A percentile compares a stretch with the other conserved stretches of the same genome.
Evolutionary conservation across 345 rosid species (phyloP).

Genomic region (Aquilaria malaccensis): DNA sequence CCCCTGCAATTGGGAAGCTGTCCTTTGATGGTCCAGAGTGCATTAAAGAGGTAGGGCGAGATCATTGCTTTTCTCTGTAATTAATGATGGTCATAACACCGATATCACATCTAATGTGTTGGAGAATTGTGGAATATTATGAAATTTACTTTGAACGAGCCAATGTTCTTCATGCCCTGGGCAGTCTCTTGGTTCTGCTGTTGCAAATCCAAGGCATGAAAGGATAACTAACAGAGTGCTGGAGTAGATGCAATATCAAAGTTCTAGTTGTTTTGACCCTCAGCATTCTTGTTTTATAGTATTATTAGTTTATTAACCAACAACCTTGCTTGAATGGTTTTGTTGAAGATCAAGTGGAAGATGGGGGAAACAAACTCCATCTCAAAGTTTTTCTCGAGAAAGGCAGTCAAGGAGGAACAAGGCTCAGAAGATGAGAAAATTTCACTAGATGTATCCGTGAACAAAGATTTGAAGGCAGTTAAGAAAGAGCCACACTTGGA

Average conservation of each 20-base stretch:
- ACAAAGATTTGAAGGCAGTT: slow-evolving; percentile 5
- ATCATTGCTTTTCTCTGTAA: slow-evolving; percentile 3
- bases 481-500: too few species aligned
- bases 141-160: neutral
- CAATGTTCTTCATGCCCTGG: neutral
- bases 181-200: neutral
- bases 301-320: neutral
- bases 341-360: slow-evolving; percentile 52
- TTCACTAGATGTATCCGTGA: slow-evolving; percentile 9
- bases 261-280: neutral
- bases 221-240: neutral
- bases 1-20: slow-evolving; percentile 78
- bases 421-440: slow-evolving; percentile 18
- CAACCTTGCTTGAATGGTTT: neutral
- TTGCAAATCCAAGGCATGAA: neutral
- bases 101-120: neutral
- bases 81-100: neutral
- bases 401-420: slow-evolving; percentile 39
- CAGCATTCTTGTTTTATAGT: neutral
- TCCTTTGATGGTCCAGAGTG: slow-evolving; percentile 90
- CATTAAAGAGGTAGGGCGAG: slow-evolving; percentile 52
- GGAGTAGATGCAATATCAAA: neutral
- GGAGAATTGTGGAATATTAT: neutral
- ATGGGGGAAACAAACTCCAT: slow-evolving; percentile 43
- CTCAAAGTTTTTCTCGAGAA: slow-evolving; percentile 60